These are phyloP conservation scores for Beauveria varroae DNA, from an alignment of 2,329 filamentous ascomycete species.

Conservation along the genomic window DNA sequence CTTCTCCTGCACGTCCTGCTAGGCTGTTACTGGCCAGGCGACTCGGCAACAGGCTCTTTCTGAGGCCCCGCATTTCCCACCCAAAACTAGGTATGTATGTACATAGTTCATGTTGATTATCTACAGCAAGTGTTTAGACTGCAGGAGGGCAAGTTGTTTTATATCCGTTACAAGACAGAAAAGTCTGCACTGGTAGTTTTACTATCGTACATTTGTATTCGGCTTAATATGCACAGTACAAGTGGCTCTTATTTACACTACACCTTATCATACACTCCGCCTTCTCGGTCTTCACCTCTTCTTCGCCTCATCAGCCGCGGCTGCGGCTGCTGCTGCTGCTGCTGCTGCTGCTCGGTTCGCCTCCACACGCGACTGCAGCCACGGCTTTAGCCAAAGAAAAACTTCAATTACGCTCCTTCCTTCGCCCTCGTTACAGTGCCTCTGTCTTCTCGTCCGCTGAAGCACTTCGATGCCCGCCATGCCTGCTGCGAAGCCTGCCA, in stretches of 20 bases:
- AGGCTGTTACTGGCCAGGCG: too few relatives aligned
- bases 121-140: too few relatives aligned
- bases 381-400: slow-evolving; percentile 4
- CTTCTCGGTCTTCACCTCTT: background rate
- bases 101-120: too few relatives aligned
- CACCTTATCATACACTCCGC: background rate
- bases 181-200: too few relatives aligned
- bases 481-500: slow-evolving; percentile 44
- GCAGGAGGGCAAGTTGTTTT: too few relatives aligned
- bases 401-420: slow-evolving; percentile 10
- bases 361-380: background rate
- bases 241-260: background rate
- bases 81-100: too few relatives aligned
- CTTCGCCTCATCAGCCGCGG: background rate
- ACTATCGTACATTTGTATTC: too few relatives aligned
- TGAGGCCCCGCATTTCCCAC: too few relatives aligned
- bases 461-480: slow-evolving; percentile 31
- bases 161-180: too few relatives aligned
- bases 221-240: too few relatives aligned
- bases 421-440: slow-evolving; percentile 12
- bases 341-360: background rate
- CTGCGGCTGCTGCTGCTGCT: background rate
- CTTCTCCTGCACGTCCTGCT: too few relatives aligned
- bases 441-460: slow-evolving; percentile 14
- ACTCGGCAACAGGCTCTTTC: too few relatives aligned